These are phyloP conservation scores for Ilex asprella DNA, from an alignment of 257 asterid species.

Conservation along the genomic window DNA sequence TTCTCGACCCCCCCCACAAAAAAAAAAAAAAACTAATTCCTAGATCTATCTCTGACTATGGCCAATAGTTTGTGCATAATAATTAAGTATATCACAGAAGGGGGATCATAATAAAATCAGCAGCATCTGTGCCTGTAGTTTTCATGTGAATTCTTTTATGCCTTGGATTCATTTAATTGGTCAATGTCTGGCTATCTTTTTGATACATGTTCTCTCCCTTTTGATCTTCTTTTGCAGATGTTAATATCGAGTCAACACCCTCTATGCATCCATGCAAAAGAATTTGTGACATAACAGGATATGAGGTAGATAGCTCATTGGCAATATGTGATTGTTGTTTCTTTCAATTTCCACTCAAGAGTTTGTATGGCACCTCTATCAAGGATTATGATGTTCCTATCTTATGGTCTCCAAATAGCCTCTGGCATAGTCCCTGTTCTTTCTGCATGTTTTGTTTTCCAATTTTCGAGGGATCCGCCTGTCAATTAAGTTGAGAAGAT, in stretches of 20 bases:
- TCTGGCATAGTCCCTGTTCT: background rate
- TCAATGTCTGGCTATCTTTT: too few relatives aligned
- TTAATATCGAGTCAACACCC: conserved; percentile 81
- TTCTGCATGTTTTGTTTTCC: background rate
- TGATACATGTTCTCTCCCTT: background rate
- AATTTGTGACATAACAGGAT: conserved; percentile 90
- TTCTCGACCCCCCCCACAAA: too few relatives aligned
- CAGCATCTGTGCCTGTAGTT: too few relatives aligned
- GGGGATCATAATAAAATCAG: too few relatives aligned
- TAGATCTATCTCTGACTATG: too few relatives aligned
- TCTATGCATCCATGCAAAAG: conserved; percentile 74
- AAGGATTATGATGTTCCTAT: too few relatives aligned
- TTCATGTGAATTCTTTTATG: too few relatives aligned
- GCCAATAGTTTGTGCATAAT: too few relatives aligned
- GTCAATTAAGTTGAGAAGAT: background rate
- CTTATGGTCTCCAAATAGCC: background rate
- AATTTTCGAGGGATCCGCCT: background rate
- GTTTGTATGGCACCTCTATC: background rate
- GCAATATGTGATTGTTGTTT: background rate
- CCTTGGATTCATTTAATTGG: too few relatives aligned
- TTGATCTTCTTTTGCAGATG: conserved; percentile 33
- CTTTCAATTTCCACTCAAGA: background rate
- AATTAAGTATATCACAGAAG: too few relatives aligned
- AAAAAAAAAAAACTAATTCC: too few relatives aligned
- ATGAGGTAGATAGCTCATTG: conserved; percentile 43